A percentile compares a stretch with the other conserved stretches of the same genome.
phyloP scores from a whole-genome alignment of 2,329 filamentous ascomycete species.

The Botrytis deweyae region DNA sequence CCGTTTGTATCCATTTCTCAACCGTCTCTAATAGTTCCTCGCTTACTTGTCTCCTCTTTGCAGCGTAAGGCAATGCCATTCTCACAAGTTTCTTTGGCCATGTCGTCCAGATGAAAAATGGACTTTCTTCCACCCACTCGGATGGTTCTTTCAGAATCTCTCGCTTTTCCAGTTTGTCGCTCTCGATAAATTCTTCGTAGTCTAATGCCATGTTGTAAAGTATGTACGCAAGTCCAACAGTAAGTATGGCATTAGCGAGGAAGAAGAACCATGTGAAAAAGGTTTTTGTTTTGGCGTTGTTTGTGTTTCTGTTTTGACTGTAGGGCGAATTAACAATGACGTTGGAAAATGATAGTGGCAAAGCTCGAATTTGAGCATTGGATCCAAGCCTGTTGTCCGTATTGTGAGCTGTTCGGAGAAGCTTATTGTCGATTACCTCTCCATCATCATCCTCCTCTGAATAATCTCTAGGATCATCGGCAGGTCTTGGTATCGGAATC shows the following conservation, averaged over 20 bases:
- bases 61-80: background rate
- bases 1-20: constrained; percentile 1
- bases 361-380: background rate
- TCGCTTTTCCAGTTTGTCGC: background rate
- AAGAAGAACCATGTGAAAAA: background rate
- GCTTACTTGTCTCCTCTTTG: background rate
- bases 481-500: background rate
- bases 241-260: background rate
- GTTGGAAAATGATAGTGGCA: constrained; percentile 7
- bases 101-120: background rate
- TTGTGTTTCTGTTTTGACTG: background rate
- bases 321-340: constrained; percentile 3
- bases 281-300: background rate
- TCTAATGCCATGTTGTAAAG: background rate
- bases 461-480: background rate
- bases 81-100: background rate
- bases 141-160: background rate
- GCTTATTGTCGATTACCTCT: background rate
- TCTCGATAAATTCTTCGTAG: background rate
- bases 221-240: background rate
- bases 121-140: background rate
- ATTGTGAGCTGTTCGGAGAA: background rate
- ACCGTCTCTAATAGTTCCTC: constrained; percentile 8
- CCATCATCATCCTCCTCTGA: background rate
- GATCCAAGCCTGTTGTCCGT: background rate